Percentiles rank a stretch among this genome's conserved stretches.
Evolutionary conservation across 495 filamentous ascomycete genomes (phyloP).

Genomic region (Lentithecium fluviatile): DNA sequence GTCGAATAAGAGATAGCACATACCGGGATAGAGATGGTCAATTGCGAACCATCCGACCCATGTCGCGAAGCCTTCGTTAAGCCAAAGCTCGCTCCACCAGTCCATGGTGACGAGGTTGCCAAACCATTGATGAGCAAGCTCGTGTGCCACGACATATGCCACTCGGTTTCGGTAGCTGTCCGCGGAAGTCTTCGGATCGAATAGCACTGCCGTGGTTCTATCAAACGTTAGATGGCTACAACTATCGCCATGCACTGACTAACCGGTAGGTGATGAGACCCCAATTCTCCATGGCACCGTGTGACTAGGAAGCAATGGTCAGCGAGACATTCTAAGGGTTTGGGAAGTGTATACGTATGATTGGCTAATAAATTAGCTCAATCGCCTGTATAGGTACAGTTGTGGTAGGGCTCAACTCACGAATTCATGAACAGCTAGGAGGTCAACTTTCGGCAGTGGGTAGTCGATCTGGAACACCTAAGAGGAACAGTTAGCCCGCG

Average conservation of each 20-base stretch:
- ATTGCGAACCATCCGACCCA: slow-evolving; percentile 96
- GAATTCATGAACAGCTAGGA: slow-evolving; percentile 96
- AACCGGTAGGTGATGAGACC: slow-evolving; percentile 84
- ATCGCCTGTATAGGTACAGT: background rate
- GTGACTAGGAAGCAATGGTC: slow-evolving; percentile 52
- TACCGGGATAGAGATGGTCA: slow-evolving; percentile 81
- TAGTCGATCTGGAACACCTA: slow-evolving; percentile 88
- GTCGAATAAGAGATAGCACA: slow-evolving; percentile 22
- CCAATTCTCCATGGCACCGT: slow-evolving; percentile 81
- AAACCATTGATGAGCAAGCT: slow-evolving; percentile 98
- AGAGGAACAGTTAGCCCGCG: background rate
- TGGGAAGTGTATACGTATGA: slow-evolving; percentile 37
- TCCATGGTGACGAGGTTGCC: slow-evolving; percentile 91
- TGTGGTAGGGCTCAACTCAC: slow-evolving; percentile 47
- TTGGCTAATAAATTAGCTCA: slow-evolving; percentile 33
- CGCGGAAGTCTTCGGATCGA: slow-evolving; percentile 87
- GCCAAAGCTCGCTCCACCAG: slow-evolving; percentile 91
- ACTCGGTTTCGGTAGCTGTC: slow-evolving; percentile 84
- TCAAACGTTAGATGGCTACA: background rate
- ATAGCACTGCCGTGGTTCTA: slow-evolving; percentile 84
- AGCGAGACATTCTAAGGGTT: slow-evolving; percentile 25
- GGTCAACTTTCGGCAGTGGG: slow-evolving; percentile 90
- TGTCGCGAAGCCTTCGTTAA: slow-evolving; percentile 91
- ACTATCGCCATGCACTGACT: background rate
- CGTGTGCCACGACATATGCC: slow-evolving; percentile 91